Conservation (phyloP, 2,329 filamentous ascomycete species). For the Dryadomyces quercus-mongolicae region DNA sequence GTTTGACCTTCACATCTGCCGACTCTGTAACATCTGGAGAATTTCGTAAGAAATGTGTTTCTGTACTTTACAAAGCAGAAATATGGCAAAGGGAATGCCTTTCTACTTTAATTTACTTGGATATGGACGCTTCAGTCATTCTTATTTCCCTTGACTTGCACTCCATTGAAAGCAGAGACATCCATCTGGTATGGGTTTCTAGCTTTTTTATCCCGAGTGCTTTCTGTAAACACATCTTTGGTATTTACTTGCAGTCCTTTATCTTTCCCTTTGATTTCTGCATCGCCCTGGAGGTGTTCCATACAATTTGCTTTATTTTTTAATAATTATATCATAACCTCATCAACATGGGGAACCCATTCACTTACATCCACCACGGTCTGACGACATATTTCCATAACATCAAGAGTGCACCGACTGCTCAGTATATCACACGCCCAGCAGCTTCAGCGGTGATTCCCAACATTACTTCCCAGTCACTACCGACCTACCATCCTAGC, state of each 20-base stretch:
- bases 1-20: too few relatives aligned
- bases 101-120: too few relatives aligned
- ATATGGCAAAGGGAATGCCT: too few relatives aligned
- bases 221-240: not conserved
- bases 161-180: not conserved
- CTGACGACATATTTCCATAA: slow-evolving; percentile 8
- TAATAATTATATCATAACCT: too few relatives aligned
- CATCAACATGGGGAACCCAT: slow-evolving; percentile 2
- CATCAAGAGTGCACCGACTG: slow-evolving; percentile 11
- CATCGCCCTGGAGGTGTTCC: not conserved
- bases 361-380: slow-evolving; percentile 3
- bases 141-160: not conserved
- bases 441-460: slow-evolving; percentile 10
- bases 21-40: too few relatives aligned
- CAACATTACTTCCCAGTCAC: too few relatives aligned
- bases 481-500: too few relatives aligned
- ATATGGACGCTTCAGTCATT: too few relatives aligned
- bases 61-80: too few relatives aligned
- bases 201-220: not conserved
- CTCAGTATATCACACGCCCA: slow-evolving; percentile 11
- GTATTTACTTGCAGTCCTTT: too few relatives aligned
- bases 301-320: too few relatives aligned
- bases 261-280: not conserved
- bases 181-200: slow-evolving; percentile 5
- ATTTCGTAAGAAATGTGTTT: too few relatives aligned